Conservation (phyloP, 345 rosid species). For the Chamaenerion angustifolium region DNA sequence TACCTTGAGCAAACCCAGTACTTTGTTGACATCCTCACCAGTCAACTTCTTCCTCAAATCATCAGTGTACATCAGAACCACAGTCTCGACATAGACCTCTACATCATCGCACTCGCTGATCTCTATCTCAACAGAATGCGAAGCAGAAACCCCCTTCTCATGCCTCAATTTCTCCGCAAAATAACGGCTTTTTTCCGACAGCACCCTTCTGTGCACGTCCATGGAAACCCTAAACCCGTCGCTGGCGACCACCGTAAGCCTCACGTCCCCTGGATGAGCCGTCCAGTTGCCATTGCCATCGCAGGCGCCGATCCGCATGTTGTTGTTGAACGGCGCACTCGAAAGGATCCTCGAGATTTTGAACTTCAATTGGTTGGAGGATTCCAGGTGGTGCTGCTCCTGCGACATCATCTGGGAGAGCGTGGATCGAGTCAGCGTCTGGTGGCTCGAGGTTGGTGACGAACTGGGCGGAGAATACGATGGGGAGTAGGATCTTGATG, state of each 20-base stretch:
- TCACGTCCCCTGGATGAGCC: constrained; percentile 58
- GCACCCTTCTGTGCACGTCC: constrained; percentile 64
- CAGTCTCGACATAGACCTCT: constrained; percentile 77
- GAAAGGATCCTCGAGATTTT: constrained; percentile 41
- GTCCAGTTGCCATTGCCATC: constrained; percentile 9
- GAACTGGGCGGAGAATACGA: constrained; percentile 6
- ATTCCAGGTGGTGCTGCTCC: constrained; percentile 44
- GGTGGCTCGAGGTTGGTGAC: constrained; percentile 4
- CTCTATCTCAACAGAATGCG: constrained; percentile 85
- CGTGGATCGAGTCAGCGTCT: constrained; percentile 23
- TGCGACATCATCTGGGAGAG: constrained; percentile 95
- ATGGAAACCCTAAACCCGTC: constrained; percentile 59
- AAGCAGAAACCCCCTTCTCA: constrained; percentile 23
- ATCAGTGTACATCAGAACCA: constrained; percentile 74
- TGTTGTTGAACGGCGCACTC: constrained; percentile 34
- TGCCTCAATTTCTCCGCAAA: constrained; percentile 59
- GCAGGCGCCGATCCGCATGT: constrained; percentile 1
- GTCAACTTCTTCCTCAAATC: constrained; percentile 61
- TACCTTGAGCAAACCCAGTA: constrained; percentile 87
- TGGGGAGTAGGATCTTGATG: constrained; percentile 8
- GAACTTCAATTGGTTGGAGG: constrained; percentile 36
- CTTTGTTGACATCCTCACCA: constrained; percentile 55
- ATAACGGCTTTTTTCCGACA: constrained; percentile 64
- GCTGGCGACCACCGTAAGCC: constrained; percentile 58
- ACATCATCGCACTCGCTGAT: constrained; percentile 87